Conservation (phyloP, 139 green algal genomes). For the Coelastrella sp. region DNA sequence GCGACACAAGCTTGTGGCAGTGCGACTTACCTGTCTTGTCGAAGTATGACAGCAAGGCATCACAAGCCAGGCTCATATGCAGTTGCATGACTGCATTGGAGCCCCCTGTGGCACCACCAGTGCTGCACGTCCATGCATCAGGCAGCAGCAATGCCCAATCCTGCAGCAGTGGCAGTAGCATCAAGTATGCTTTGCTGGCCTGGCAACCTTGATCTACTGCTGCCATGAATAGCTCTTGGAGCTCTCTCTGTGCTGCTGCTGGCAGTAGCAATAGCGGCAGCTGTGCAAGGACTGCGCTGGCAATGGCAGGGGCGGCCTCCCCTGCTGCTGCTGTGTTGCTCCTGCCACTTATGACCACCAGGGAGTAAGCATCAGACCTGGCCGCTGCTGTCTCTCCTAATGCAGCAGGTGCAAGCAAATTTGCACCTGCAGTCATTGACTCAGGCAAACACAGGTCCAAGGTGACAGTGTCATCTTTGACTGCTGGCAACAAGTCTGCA, state of each 20-base stretch:
- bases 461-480: too few species aligned
- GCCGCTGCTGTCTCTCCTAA: neutral
- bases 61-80: neutral
- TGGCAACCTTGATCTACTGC: neutral
- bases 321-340: neutral
- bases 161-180: neutral
- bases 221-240: neutral
- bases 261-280: neutral
- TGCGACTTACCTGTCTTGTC: neutral
- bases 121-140: neutral
- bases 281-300: neutral
- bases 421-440: too few species aligned
- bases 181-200: neutral
- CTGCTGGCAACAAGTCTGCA: neutral
- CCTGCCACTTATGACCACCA: neutral
- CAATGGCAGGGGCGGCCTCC: neutral
- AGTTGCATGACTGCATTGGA: neutral
- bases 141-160: neutral
- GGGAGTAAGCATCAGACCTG: too few species aligned
- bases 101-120: neutral
- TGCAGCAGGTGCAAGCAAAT: neutral
- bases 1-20: neutral
- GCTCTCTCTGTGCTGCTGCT: neutral
- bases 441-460: too few species aligned
- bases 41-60: neutral